Conservation (phyloP, 257 asterid species). For the Asclepias syriaca region DNA sequence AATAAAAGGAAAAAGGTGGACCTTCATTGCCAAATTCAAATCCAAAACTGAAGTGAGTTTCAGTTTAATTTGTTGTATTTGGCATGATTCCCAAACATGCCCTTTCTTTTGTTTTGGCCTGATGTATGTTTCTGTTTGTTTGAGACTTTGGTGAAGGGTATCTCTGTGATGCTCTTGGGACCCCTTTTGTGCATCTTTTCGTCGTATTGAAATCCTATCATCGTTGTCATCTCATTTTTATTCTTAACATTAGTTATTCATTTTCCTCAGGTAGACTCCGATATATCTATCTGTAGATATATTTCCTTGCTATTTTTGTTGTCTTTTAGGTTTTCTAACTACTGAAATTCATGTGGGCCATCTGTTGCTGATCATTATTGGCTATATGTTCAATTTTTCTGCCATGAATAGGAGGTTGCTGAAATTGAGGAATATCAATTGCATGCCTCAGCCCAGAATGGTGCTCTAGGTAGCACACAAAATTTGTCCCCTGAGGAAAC, state of each 20-base stretch:
- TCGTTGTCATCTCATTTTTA: background rate
- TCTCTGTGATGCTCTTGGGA: background rate
- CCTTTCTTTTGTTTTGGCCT: background rate
- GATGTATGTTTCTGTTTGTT: background rate
- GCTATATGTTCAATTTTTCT: constrained; percentile 7
- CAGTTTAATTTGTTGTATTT: too few species aligned
- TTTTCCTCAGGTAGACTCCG: background rate
- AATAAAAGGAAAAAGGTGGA: too few species aligned
- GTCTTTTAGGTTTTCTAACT: background rate
- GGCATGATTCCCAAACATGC: too few species aligned
- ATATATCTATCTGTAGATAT: background rate
- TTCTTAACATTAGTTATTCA: background rate
- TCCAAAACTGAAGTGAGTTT: too few species aligned
- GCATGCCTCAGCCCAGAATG: constrained; percentile 35
- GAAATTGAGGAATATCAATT: constrained; percentile 32
- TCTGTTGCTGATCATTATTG: background rate
- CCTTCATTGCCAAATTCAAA: too few species aligned
- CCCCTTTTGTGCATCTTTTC: background rate
- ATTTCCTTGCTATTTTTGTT: background rate
- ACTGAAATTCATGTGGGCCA: background rate
- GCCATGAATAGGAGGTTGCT: constrained; percentile 37
- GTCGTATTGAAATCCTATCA: background rate
- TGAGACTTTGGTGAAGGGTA: background rate
- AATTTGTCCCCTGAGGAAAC: constrained; percentile 29
- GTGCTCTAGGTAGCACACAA: constrained; percentile 31